Evolutionary conservation across 352 stramenopile genomes (phyloP).

Genomic region (Aphanomyces invadans): DNA sequence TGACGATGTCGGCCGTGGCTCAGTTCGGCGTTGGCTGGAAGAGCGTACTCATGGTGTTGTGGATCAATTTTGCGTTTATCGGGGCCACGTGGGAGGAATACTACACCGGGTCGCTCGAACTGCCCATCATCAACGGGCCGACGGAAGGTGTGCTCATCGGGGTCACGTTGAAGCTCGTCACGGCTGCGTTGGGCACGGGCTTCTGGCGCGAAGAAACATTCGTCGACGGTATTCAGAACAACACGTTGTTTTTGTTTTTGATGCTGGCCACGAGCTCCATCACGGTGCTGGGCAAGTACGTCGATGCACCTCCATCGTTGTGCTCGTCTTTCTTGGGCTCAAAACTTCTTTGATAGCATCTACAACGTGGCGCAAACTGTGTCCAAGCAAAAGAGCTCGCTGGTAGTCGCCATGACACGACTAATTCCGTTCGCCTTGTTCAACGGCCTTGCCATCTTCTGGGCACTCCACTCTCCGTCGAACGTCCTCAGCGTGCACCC

Average conservation of each 20-base stretch:
- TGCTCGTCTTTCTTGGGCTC: not conserved
- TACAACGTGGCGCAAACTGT: slow-evolving; percentile 68
- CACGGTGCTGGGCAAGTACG: slow-evolving; percentile 73
- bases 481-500: slow-evolving; percentile 69
- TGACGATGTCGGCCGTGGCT: slow-evolving; percentile 72
- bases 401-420: slow-evolving; percentile 72
- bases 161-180: slow-evolving; percentile 68
- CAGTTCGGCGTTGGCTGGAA: slow-evolving; percentile 76
- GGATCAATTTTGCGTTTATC: slow-evolving; percentile 72
- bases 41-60: slow-evolving; percentile 62
- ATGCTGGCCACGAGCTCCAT: slow-evolving; percentile 49
- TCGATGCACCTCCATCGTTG: slow-evolving; percentile 22
- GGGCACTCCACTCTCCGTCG: slow-evolving; percentile 61
- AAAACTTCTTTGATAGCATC: slow-evolving; percentile 33
- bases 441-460: slow-evolving; percentile 59
- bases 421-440: slow-evolving; percentile 65
- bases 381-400: slow-evolving; percentile 53
- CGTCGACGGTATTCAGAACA: slow-evolving; percentile 63
- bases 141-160: slow-evolving; percentile 92
- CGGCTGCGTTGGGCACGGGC: slow-evolving; percentile 38
- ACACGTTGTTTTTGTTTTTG: slow-evolving; percentile 68
- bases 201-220: slow-evolving; percentile 62
- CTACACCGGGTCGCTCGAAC: slow-evolving; percentile 90
- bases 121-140: slow-evolving; percentile 95
- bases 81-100: slow-evolving; percentile 90